Base-by-base conservation (phyloP, 352 stramenopile species). In the Phytopythium cucurbitacearum region DNA sequence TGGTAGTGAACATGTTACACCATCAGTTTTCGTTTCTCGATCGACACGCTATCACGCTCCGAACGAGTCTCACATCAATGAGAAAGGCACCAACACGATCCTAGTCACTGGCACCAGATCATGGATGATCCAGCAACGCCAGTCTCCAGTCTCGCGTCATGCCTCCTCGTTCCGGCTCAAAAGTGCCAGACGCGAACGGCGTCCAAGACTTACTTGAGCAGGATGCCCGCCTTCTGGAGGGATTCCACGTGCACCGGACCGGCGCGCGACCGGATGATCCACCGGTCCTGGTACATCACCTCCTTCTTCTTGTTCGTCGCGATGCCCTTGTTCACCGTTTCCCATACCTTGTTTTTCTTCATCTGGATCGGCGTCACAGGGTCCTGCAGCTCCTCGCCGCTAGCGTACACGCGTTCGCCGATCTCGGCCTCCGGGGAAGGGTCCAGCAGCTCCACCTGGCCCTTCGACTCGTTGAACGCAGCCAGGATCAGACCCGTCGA, bases 271-370 rank as follows among this genome's bases (percentile, higher is more conserved):
- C 76, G 71, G 21, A 89, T 60, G 5, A 73, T 56, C 59, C 63
- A 88, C 53, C 75, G 76, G 28, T 87, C 76, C 61, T 71, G 64
- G 64, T 84, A 90, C 76, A 83, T 62, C 46, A 90, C 61, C 59
- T 90, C 76, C 48, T 73, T 68, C 74, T 90, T 88, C 56, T 84
- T 84, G 62, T 73, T 88, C 37, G 76, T 88, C 69, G 78, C 85
- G 57, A 90, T 84, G 43, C 76, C 71, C 65, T 90, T 90, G 65
- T 67, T 68, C 15, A 90, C 44, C 48, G 75, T 71, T 40, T 90
- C 80, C 80, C 80, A 90, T 43, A 88, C 76, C 67, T 90, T 90
- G 71, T 88, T 87, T 71, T 90, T 90, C 73, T 90, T 90, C 74
- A 90, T 85, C 67, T 87, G 76, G 48, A 90, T 88, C 45, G 80